These are phyloP conservation scores for Tulasnella sp. DNA, from an alignment of 768 basidiomycete genomes.

Conservation along the genomic window DNA sequence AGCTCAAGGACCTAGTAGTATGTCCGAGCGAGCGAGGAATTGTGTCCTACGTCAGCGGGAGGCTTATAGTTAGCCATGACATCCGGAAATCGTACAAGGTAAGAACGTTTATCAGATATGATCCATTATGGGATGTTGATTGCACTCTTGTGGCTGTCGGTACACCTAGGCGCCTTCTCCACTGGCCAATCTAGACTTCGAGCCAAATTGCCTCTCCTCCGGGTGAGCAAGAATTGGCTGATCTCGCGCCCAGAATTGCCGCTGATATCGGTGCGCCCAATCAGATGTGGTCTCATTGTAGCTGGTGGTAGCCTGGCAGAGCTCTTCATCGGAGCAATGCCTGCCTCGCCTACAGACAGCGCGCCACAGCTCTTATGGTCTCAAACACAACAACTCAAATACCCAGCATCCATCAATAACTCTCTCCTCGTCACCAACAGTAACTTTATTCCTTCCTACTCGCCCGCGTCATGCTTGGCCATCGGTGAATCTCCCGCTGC, in stretches of 20 bases:
- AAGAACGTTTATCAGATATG: not conserved
- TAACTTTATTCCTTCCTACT: constrained; percentile 6
- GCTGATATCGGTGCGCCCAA: not conserved
- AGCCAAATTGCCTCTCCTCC: constrained; percentile 17
- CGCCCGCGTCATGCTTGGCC: not conserved
- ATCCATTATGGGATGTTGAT: too few species aligned
- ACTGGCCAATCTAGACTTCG: constrained; percentile 11
- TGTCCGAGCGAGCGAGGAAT: constrained; percentile 16
- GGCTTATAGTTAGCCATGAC: constrained; percentile 5
- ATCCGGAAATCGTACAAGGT: not conserved
- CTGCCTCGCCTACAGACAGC: not conserved
- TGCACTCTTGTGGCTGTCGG: not conserved
- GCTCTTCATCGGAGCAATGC: constrained; percentile 11
- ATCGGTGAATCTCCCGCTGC: constrained; percentile 37
- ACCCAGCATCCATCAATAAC: constrained; percentile 58
- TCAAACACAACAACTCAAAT: not conserved
- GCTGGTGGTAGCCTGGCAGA: constrained; percentile 15
- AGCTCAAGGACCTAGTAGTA: constrained; percentile 16
- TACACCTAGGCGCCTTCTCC: not conserved
- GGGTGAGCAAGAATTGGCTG: constrained; percentile 6
- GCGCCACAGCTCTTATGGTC: not conserved
- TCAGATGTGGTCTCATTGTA: constrained; percentile 13
- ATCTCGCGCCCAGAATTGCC: not conserved
- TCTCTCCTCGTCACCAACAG: constrained; percentile 48
- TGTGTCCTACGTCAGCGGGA: constrained; percentile 10